Conservation (phyloP, 768 basidiomycete species). For the Tephrocybe sp. region DNA sequence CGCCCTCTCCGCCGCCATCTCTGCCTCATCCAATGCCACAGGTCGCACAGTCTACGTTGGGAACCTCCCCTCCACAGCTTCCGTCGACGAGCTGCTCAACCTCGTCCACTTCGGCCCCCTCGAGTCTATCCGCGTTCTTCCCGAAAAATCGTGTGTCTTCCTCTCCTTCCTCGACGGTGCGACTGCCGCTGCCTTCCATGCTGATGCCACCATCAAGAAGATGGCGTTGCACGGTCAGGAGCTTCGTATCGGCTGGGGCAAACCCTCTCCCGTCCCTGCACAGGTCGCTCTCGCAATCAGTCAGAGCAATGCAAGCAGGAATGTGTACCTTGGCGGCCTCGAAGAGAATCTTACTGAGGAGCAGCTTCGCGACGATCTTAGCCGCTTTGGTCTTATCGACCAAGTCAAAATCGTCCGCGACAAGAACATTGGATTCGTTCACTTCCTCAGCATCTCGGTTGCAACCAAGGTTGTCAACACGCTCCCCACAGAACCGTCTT, state of each 20-base stretch:
- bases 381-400: conserved; percentile 93
- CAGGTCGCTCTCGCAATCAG: conserved; percentile 86
- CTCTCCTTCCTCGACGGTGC: conserved; percentile 94
- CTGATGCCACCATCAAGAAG: conserved; percentile 95
- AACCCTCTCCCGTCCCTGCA: conserved; percentile 84
- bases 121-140: conserved; percentile 90
- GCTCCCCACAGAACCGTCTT: conserved; percentile 86
- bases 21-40: conserved; percentile 63
- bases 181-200: conserved; percentile 95
- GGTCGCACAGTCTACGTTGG: conserved; percentile 97
- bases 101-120: conserved; percentile 98
- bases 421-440: conserved; percentile 99
- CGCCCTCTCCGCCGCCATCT: conserved; percentile 70
- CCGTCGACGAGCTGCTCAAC: conserved; percentile 96
- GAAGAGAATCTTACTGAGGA: conserved; percentile 92
- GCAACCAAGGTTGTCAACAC: conserved; percentile 98
- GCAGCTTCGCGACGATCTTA: conserved; percentile 86
- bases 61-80: conserved; percentile 91
- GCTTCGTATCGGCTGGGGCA: conserved; percentile 99
- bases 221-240: conserved; percentile 91
- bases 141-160: conserved; percentile 97
- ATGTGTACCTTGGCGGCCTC: conserved; percentile 94
- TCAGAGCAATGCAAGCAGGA: conserved; percentile 91
- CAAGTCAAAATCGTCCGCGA: conserved; percentile 99
- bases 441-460: conserved; percentile 92